These are phyloP conservation scores for Avena sativa DNA, from an alignment of 176 grass and related monocot species.

Conservation along the genomic window DNA sequence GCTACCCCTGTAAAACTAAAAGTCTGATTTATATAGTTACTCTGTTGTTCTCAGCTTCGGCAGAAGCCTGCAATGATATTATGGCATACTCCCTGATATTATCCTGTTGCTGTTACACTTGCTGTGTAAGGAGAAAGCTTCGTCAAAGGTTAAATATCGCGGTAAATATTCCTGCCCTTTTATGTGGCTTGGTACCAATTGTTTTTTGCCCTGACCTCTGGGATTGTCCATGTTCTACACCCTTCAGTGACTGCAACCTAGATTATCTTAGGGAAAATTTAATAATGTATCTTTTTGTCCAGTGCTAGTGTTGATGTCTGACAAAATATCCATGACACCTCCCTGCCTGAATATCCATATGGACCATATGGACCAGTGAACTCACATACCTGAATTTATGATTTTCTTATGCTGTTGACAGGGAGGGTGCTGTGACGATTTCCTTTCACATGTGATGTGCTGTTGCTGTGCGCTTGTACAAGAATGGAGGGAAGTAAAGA, in stretches of 20 bases:
- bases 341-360: background rate
- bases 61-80: conserved; percentile 95
- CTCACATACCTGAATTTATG: background rate
- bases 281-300: background rate
- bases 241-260: background rate
- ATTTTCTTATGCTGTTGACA: conserved; percentile 35
- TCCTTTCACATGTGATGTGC: conserved; percentile 92
- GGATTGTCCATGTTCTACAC: background rate
- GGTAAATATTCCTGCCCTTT: conserved; percentile 52
- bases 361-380: background rate
- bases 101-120: conserved; percentile 98
- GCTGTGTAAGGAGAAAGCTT: conserved; percentile 90
- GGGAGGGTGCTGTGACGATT: conserved; percentile 95
- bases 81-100: conserved; percentile 90
- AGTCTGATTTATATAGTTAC: conserved; percentile 1
- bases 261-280: background rate
- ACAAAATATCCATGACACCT: background rate
- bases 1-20: background rate
- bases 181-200: conserved; percentile 14
- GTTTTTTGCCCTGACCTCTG: background rate
- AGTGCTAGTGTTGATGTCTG: background rate
- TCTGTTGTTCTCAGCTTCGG: conserved; percentile 63
- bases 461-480: conserved; percentile 98
- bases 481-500: conserved; percentile 97
- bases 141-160: conserved; percentile 76